Base-by-base conservation (phyloP, 164 flowering plant genomes). In the Tetracentron sinense region DNA sequence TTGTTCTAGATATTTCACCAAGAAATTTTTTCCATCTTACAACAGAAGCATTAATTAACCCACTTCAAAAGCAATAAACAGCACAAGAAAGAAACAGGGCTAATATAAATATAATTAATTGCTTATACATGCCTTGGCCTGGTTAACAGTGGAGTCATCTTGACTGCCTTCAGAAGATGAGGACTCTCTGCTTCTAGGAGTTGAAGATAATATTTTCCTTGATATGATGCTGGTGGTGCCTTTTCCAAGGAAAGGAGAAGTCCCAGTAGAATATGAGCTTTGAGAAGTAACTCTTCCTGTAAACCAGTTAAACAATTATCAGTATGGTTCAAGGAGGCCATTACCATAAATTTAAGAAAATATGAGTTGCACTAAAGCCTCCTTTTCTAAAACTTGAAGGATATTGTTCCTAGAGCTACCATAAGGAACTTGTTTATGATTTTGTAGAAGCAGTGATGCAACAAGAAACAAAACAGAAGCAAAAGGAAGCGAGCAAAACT, bases 151-250 rank as follows among this genome's bases (percentile, higher is more conserved):
- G 42, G 82, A 33, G 26, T 74, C 81, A 60, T 76, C 83, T 48
- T 58, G 52, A 54, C 63, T 62, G 31, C 55, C 61, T 25, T 67
- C 66, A 38, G 85, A 63, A 55, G 80, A 72, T 60, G 89, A 74
- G 38, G 86, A 68, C 64, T 58, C 68, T 59, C 80, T 75, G 72
- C 85, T 73, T 66, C 85, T 74, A 19, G 85, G 80, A 44, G 71
- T 57, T 30, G 58, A 54, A 26, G 61, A 61, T 38, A 42, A 53
- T 23, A 51, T 52, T 57, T 68, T 80, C 64, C 71, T 82, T 51
- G 72, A 47, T 47, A 22, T 33, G 12, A 19, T 62, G 61, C 65
- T 16, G 10, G 22, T 30, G 22, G 17, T 49, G 47, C 64, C 56
- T 28, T 63, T 75, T 35, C 44, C 69, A 17, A 28, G 47, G 38